Evolutionary conservation across 352 stramenopile genomes (phyloP), one percentile per base, ranked within the genome.

Genomic region (Pythium vanterpoolii): DNA sequence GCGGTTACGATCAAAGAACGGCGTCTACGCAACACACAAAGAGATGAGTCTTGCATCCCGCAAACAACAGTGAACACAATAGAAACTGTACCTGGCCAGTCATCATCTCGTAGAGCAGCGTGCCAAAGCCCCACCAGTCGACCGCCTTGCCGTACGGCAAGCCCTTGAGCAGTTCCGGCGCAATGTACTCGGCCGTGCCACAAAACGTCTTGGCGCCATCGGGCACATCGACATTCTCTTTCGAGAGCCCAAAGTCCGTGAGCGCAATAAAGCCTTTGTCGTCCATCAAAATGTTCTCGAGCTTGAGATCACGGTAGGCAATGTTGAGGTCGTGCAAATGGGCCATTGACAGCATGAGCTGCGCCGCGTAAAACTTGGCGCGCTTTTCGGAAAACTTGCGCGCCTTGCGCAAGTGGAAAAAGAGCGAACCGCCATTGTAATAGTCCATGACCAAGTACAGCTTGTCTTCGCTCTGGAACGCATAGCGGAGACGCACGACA

Each of bases 211-310:
- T 96, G 38, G 88, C 90, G 28, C 87, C 82, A 56, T 96, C 77
- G 13, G 83, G 81, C 42, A 90, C 73, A 44, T 97, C 78, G 2
- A 98, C 86, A 53, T 95, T 91, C 57, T 96, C 83, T 68, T 98
- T 98, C 9, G 89, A 96, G 3, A 98, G 68, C 30, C 93, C 93
- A 52, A 98, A 97, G 63, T 98, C 90, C 42, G 90, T 96, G 14
- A 97, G 73, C 11, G 89, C 79, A 50, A 98, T 93, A 62, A 98
- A 96, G 8, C 93, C 92, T 70, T 96, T 89, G 62, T 94, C 83
- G 60, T 98, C 93, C 87, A 98, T 96, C 21, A 98, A 63, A 59
- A 98, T 93, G 73, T 98, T 98, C 63, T 98, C 93, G 13, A 97
- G 79, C 77, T 98, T 98, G n/a, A 98, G 65, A 66, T 98, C 93